These are phyloP conservation scores for Aquilaria sinensis DNA, from an alignment of 345 rosid genomes.

Conservation along the genomic window DNA sequence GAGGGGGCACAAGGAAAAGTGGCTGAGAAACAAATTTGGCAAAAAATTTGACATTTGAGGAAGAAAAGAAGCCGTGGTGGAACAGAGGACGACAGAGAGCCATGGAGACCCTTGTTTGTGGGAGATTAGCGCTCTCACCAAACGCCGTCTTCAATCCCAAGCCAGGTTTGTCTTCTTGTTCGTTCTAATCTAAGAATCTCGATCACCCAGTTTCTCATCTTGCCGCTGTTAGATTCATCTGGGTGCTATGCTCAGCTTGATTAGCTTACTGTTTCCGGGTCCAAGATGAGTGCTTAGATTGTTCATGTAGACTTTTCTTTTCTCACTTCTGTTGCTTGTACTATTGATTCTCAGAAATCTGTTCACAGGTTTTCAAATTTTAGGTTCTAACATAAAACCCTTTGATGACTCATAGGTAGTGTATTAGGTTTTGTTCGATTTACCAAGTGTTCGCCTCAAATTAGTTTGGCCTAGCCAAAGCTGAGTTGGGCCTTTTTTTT, in stretches of 20 bases:
- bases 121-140: constrained; percentile 74
- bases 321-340: no score
- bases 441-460: no score
- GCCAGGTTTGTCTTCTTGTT: constrained; percentile 35
- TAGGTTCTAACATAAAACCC: no score
- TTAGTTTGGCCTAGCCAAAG: no score
- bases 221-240: constrained; percentile 2
- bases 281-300: no score
- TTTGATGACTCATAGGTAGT: no score
- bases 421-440: no score
- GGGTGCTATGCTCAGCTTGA: background rate
- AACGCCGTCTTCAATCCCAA: constrained; percentile 47
- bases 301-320: no score
- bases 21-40: background rate
- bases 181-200: constrained; percentile 7
- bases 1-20: background rate
- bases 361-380: no score
- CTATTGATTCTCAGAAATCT: no score
- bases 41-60: background rate
- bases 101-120: constrained; percentile 69
- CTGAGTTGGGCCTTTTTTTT: no score
- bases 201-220: background rate
- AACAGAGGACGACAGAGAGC: constrained; percentile 19
- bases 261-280: background rate
- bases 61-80: constrained; percentile 4